Base-by-base conservation (phyloP, 148 eudicot genomes). In the Silene uniflora region DNA sequence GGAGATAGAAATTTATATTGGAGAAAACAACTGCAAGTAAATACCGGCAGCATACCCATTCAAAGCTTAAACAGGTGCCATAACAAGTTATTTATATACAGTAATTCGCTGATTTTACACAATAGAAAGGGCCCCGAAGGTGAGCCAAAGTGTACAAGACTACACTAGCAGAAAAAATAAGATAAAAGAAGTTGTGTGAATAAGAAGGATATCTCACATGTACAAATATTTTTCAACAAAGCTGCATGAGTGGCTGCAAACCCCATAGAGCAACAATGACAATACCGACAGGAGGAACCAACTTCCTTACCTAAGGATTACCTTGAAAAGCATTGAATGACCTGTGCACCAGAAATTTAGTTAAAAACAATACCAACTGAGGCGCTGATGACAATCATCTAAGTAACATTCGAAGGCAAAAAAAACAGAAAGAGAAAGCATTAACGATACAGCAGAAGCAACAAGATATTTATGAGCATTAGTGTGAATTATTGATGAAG, bases 251-350 rank as follows among this genome's bases (percentile, higher is more conserved):
- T 68, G 96, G 97, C 73, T 79, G 90, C 75, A 95, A 80, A 77
- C 93, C 97, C 97, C 93, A 92, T 69, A 95, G 69, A 46, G 98
- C 86, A 81, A 95, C 89, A 68, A 84, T 76, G 68, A 92, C 77
- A 71, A 92, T 80, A 54, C 87, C 86, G 67, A 86, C 79, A 54
- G 98, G 92, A 35, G 98, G 86, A 78, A 83, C 80, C 82, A 95
- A 81, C 83, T 92, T 90, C 32, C 81, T 78, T 17, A 86, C 71
- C 70, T 83, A 44, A 22, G 93, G 90, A 66, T 80, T 90, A 58
- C 88, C 77, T 87, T 90, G 92, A 62, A 88, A 72, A 75, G 80
- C 74, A 80, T 74, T 75, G 78, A 60, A 86, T 47, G 96, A 88
- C 85, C 98, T 92, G 88, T 72, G 74, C 56, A 42, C 27, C 76